phyloP scores from a whole-genome alignment of 805 yeast genomes.

The Metschnikowia shivogae region DNA sequence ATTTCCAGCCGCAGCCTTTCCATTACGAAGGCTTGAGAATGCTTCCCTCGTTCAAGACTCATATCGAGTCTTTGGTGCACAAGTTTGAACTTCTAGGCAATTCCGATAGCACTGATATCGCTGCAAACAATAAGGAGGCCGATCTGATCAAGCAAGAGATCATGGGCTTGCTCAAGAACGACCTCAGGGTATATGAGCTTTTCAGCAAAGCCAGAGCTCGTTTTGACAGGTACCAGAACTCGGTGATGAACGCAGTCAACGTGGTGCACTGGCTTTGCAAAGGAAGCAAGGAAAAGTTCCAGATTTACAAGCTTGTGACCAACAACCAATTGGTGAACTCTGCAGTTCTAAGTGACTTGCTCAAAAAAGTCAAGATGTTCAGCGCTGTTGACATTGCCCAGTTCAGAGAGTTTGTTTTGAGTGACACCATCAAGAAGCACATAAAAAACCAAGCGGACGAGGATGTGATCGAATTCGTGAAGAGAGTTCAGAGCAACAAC shows the following conservation, averaged over 20 bases:
- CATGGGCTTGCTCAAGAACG: constrained; percentile 15
- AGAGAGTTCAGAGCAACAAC: not conserved
- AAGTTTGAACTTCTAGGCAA: not conserved
- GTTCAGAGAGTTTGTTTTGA: constrained; percentile 7
- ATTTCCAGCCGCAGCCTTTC: constrained; percentile 8
- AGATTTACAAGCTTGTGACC: constrained; percentile 30
- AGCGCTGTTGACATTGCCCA: constrained; percentile 3
- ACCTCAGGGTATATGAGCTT: constrained; percentile 12
- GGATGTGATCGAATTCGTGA: constrained; percentile 6
- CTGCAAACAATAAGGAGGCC: not conserved
- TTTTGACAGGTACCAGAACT: constrained; percentile 23
- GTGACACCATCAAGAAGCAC: constrained; percentile 8
- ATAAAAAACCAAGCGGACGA: constrained; percentile 8
- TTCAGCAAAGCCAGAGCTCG: constrained; percentile 17
- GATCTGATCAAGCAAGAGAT: constrained; percentile 5
- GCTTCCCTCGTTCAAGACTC: constrained; percentile 34
- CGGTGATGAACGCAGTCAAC: constrained; percentile 25
- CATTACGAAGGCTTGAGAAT: constrained; percentile 26
- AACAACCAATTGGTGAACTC: constrained; percentile 27
- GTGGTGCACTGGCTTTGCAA: constrained; percentile 20
- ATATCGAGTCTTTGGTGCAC: constrained; percentile 24
- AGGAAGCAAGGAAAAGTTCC: constrained; percentile 23
- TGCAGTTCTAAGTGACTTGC: constrained; percentile 20
- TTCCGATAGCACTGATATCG: constrained; percentile 9
- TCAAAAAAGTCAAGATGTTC: constrained; percentile 13